phyloP scores from a whole-genome alignment of 2,329 filamentous ascomycete species.

The Ophiostoma sp. region DNA sequence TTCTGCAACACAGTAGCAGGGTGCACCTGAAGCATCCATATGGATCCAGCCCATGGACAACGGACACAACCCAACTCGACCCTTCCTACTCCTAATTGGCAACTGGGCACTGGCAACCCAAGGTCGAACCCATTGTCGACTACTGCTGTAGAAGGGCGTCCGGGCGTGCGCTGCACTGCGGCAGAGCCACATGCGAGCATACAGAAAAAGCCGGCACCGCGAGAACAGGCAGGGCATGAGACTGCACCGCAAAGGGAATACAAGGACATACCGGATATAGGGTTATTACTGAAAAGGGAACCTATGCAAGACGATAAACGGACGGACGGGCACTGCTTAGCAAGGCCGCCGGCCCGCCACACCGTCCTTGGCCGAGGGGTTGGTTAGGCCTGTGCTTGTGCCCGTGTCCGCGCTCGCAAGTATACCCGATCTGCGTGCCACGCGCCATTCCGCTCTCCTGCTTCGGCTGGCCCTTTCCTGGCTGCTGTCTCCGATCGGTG shows the following conservation, averaged over 20 bases:
- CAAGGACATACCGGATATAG: background rate
- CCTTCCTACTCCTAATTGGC: background rate
- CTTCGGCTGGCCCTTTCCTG: too few species aligned
- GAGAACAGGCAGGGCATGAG: background rate
- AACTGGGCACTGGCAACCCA: background rate
- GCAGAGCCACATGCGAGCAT: background rate
- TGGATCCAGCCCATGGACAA: conserved; percentile 5
- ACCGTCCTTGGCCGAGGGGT: too few species aligned
- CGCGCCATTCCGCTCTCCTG: too few species aligned
- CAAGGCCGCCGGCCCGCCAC: too few species aligned
- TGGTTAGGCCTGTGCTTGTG: too few species aligned
- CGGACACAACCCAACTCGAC: background rate
- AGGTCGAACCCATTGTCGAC: background rate
- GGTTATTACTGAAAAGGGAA: too few species aligned
- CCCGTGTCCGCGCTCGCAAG: too few species aligned
- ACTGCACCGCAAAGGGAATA: background rate
- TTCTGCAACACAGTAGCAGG: conserved; percentile 5
- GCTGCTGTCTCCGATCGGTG: too few species aligned
- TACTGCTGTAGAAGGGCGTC: background rate
- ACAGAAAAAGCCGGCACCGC: background rate
- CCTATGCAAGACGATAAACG: too few species aligned
- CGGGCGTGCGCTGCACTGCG: background rate
- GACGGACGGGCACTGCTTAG: too few species aligned
- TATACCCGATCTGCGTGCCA: too few species aligned
- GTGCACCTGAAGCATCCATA: background rate